Evolutionary conservation across 208 protist genomes (phyloP).

Genomic region (Novymonas esmeraldas): DNA sequence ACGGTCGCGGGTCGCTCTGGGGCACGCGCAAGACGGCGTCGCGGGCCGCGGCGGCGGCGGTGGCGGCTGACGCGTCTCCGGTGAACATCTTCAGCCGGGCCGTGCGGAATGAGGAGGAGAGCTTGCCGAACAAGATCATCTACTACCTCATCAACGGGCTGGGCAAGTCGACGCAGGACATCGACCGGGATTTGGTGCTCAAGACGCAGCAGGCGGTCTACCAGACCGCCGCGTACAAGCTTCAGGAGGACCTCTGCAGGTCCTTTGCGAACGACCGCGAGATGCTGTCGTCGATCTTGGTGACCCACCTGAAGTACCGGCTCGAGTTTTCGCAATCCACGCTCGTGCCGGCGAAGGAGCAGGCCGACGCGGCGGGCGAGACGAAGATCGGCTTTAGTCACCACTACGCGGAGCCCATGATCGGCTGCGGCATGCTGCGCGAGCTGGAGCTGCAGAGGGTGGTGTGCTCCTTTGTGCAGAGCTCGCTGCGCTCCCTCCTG

Average conservation of each 20-base stretch:
- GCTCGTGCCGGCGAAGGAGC: not conserved
- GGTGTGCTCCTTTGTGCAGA: constrained; percentile 79
- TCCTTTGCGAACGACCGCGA: constrained; percentile 44
- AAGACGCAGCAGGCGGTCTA: constrained; percentile 51
- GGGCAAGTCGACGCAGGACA: constrained; percentile 39
- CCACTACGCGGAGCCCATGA: constrained; percentile 70
- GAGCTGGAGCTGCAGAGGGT: constrained; percentile 80
- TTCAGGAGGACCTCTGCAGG: constrained; percentile 69
- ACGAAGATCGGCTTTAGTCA: constrained; percentile 30
- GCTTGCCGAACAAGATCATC: constrained; percentile 56
- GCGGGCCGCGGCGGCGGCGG: constrained; percentile 12
- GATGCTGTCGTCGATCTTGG: constrained; percentile 51
- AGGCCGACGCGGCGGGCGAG: constrained; percentile 16
- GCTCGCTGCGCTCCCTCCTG: constrained; percentile 53
- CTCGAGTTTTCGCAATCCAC: constrained; percentile 26
- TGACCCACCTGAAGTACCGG: constrained; percentile 42
- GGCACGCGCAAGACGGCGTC: constrained; percentile 22
- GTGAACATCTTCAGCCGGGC: constrained; percentile 45
- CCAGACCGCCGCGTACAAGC: constrained; percentile 59
- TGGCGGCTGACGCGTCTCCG: constrained; percentile 18
- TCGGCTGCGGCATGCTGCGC: constrained; percentile 80
- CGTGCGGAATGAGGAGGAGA: constrained; percentile 44
- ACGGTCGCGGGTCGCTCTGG: constrained; percentile 18
- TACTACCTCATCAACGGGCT: constrained; percentile 68
- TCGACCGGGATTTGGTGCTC: constrained; percentile 39